phyloP scores from a whole-genome alignment of 139 green algal species.

The Desmodesmus armatus region DNA sequence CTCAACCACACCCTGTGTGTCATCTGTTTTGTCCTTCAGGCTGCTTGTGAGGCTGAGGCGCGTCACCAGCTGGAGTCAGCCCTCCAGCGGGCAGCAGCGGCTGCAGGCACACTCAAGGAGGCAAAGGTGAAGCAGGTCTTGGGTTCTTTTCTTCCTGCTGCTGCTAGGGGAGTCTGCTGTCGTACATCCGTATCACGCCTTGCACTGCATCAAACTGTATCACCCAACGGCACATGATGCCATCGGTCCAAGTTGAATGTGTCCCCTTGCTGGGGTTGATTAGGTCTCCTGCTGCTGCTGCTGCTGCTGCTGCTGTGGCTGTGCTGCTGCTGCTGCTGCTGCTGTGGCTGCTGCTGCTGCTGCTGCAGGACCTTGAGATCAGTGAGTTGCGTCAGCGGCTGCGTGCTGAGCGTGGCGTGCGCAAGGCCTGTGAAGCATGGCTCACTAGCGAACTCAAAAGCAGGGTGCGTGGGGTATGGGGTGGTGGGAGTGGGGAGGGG shows the following conservation, averaged over 20 bases:
- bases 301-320: background rate
- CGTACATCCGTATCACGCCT: too few species aligned
- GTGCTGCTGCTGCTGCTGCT: background rate
- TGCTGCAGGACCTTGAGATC: slow-evolving; percentile 49
- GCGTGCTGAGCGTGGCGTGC: slow-evolving; percentile 58
- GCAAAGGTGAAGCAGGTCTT: slow-evolving; percentile 35
- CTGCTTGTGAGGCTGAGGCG: slow-evolving; percentile 10
- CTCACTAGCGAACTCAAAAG: slow-evolving; percentile 70
- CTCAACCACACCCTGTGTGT: too few species aligned
- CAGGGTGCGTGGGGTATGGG: too few species aligned
- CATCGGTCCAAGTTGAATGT: too few species aligned
- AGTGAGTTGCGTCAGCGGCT: slow-evolving; percentile 60
- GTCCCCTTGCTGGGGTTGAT: too few species aligned
- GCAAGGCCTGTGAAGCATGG: slow-evolving; percentile 76
- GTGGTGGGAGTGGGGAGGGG: too few species aligned
- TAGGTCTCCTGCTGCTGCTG: too few species aligned
- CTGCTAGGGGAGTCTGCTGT: too few species aligned
- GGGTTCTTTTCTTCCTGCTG: too few species aligned
- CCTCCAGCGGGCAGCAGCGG: background rate
- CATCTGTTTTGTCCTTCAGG: too few species aligned
- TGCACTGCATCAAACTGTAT: too few species aligned
- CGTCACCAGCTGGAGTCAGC: slow-evolving; percentile 4
- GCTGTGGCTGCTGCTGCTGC: background rate
- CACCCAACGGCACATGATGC: too few species aligned
- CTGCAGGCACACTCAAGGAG: slow-evolving; percentile 5